Conservation (phyloP, 257 asterid species). For the Leonotis leonurus region DNA sequence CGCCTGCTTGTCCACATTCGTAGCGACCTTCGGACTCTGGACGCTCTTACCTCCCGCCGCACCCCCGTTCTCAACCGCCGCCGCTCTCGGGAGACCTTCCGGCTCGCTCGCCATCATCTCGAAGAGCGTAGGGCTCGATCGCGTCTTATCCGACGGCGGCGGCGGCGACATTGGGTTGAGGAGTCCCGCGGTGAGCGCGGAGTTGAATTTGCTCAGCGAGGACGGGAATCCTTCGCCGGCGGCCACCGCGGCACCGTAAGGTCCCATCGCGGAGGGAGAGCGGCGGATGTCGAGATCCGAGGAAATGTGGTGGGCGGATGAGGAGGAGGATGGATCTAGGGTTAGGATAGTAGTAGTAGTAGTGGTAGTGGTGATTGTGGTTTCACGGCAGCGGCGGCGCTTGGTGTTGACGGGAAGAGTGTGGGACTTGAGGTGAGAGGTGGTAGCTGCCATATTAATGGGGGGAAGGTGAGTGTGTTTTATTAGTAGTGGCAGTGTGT, state of each 20-base stretch:
- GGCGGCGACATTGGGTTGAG: conserved; percentile 98
- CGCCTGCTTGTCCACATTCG: conserved; percentile 48
- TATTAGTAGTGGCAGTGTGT: conserved; percentile 4
- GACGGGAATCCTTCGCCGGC: conserved; percentile 45
- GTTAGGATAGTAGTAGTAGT: no score
- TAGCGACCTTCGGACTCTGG: conserved; percentile 22
- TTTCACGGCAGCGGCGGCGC: conserved; percentile 66
- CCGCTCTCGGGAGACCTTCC: conserved; percentile 45
- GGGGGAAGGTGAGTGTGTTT: background rate
- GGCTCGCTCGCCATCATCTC: conserved; percentile 97
- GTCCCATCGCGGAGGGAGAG: conserved; percentile 43
- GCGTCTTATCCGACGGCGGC: conserved; percentile 64
- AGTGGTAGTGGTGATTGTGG: conserved; percentile 54
- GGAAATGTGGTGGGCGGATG: conserved; percentile 25
- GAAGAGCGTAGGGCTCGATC: conserved; percentile 87
- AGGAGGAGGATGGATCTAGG: conserved; percentile 10
- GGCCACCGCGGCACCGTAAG: no score
- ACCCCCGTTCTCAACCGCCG: conserved; percentile 26
- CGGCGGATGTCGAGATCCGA: conserved; percentile 40
- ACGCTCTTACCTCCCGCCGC: conserved; percentile 31
- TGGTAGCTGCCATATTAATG: conserved; percentile 49
- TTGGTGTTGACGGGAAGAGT: conserved; percentile 45
- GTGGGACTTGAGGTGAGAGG: conserved; percentile 51
- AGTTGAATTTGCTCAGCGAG: conserved; percentile 74
- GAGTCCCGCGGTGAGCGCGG: conserved; percentile 88